Base-by-base conservation (phyloP, 305 asterid genomes). In the Coffea humblotiana region DNA sequence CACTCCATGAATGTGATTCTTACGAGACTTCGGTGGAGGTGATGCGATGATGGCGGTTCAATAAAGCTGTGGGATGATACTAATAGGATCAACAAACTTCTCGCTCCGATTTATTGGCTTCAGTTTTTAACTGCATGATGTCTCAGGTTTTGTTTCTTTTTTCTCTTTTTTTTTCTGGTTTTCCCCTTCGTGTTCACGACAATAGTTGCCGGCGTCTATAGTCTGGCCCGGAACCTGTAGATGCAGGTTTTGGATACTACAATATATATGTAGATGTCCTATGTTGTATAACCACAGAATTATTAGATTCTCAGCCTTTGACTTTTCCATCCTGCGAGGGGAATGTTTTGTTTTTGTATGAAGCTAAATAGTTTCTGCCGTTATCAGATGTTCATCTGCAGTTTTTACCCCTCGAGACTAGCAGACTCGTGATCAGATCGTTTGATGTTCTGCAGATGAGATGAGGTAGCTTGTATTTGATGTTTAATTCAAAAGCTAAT, bases 1-100 rank as follows among this genome's bases (percentile, higher is more conserved):
- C 80, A 56, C 77, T 43, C 80, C 61, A 72, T 27, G 82, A 16
- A 15, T 10, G 9, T 47, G 58, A 3, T 3, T 12, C 10, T 18
- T 45, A 8, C 43, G 43, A 40, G n/a, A 35, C 23, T 51, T 3
- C 16, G 74, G 74, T 63, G 83, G 78, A 72, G 84, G 77, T 78
- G 84, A 76, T 78, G 72, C 70, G 14, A 16, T 40, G 67, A 65
- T 74, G 71, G 94, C 86, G 82, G 96, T 91, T 91, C 97, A 92
- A 92, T 87, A 88, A 92, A 90, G 90, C 94, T 90, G 97, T 90
- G 97, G 95, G 93, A 91, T 82, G 93, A 91, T 88, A 87, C 78
- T 83, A 79, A 18, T 65, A 89, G 88, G 84, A 82, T 48, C 80
- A 65, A 68, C 63, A n/a, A 29, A 48, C 29, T 11, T 67, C 70